These are phyloP conservation scores for Magnusiomyces magnusii DNA, from an alignment of 1,139 yeast species.

Conservation along the genomic window DNA sequence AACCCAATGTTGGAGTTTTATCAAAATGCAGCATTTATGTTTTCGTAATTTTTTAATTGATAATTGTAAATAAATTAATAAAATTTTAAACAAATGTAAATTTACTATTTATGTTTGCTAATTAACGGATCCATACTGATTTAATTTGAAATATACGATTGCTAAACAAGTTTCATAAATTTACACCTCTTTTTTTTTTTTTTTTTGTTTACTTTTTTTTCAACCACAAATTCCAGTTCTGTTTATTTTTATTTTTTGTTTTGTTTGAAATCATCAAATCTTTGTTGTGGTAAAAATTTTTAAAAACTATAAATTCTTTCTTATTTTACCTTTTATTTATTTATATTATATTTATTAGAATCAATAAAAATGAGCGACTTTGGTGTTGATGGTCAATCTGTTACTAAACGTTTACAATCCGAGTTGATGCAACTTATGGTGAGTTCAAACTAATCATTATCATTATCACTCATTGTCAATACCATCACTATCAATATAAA, in stretches of 20 bases:
- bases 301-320: no score
- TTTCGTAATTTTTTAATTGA: no score
- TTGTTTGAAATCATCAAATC: not conserved
- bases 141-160: no score
- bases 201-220: not conserved
- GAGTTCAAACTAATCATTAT: conserved; percentile 8
- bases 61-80: no score
- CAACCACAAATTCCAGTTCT: not conserved
- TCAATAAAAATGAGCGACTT: conserved; percentile 9
- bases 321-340: no score
- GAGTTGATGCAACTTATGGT: conserved; percentile 46
- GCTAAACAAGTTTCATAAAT: no score
- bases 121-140: no score
- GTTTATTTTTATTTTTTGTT: no score
- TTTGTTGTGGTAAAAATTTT: no score
- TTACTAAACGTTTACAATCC: conserved; percentile 42
- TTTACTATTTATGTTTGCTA: no score
- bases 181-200: no score
- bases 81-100: no score
- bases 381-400: conserved; percentile 37
- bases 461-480: not conserved
- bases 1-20: conserved; percentile 83
- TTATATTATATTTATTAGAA: not conserved
- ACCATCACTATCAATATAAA: not conserved
- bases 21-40: conserved; percentile 67